Base-by-base conservation (phyloP, 768 basidiomycete species). In the Xanthoconium purpureum region DNA sequence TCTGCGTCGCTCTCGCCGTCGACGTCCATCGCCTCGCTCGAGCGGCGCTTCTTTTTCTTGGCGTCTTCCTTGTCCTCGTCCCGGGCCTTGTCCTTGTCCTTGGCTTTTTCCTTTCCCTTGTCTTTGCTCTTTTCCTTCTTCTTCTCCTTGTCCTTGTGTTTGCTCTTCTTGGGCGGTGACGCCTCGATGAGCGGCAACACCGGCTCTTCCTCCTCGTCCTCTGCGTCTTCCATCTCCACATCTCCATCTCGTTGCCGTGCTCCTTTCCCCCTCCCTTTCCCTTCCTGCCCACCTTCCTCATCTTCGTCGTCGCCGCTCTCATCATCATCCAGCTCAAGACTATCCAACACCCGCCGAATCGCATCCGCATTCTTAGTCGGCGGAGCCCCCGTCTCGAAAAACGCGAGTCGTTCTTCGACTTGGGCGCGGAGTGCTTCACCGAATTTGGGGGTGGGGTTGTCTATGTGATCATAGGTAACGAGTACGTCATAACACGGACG, bases 341-440 rank as follows among this genome's bases (percentile, higher is more conserved):
- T 80, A n/a, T 89, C 84, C 57, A 95, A 66, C 17, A 95, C 94
- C 71, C 89, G 91, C 59, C 87, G 84, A 59, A 97, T 94, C n/a
- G 88, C 90, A 58, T 96, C 94, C 28, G 91, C 81, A 54, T 91
- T 97, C 77, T 94, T 98, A 29, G 84, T 83, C 20, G 95, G 95
- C 10, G 94, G 84, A 9, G 81, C 82, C 7, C 96, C 96, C 0
- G 85, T 89, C 73, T 96, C 94, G 76, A 97, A 99, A 78, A 98
- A 98, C 56, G 80, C 78, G 4, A 99, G 80, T 13, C 97, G 87
- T 72, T 98, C 96, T 71, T 98, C 96, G 14, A 99, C 97, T 74
- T 99, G 97, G 6, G 82, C 80, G 6, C 91, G 84, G 11, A 99
- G 83, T 4, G 94, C 97, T 68, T 98, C 94, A 60, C 97, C 97